These are phyloP conservation scores for Pleurotus ostreatus DNA, from an alignment of 768 basidiomycete genomes.

Conservation along the genomic window DNA sequence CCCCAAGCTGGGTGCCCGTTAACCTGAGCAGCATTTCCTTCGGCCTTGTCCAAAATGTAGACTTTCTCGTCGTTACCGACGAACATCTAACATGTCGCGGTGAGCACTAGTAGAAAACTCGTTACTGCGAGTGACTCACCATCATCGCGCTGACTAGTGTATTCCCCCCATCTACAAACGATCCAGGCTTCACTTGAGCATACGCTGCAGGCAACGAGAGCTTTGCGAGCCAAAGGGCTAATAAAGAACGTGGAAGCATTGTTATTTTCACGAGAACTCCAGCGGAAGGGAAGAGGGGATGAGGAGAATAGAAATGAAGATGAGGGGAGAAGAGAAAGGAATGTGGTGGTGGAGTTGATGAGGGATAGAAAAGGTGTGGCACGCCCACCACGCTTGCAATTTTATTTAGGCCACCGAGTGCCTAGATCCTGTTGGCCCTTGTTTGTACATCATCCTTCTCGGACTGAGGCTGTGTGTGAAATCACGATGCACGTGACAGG, in stretches of 20 bases:
- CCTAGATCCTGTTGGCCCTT: constrained; percentile 7
- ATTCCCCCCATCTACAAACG: constrained; percentile 31
- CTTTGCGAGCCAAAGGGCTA: constrained; percentile 22
- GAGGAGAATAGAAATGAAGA: constrained; percentile 6
- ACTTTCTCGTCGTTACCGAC: constrained; percentile 64
- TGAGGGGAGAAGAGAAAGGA: constrained; percentile 3
- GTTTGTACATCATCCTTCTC: constrained; percentile 2
- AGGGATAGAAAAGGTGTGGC: constrained; percentile 6
- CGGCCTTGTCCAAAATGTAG: constrained; percentile 78
- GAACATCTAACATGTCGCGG: constrained; percentile 44
- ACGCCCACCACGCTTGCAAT: constrained; percentile 1
- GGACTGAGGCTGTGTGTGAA: constrained; percentile 5
- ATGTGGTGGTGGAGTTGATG: constrained; percentile 5
- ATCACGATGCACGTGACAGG: too few relatives aligned
- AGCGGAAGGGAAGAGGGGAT: background rate
- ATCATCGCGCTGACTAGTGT: constrained; percentile 36
- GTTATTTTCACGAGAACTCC: background rate
- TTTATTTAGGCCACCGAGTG: constrained; percentile 7
- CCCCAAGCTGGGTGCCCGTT: constrained; percentile 62
- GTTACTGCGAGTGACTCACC: constrained; percentile 16
- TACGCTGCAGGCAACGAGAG: constrained; percentile 14
- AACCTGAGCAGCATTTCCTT: constrained; percentile 58
- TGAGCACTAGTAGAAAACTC: background rate
- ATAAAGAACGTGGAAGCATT: constrained; percentile 13
- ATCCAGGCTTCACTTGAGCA: constrained; percentile 26